These are phyloP conservation scores for Spiraea crenata DNA, from an alignment of 331 rosid genomes.

Conservation along the genomic window DNA sequence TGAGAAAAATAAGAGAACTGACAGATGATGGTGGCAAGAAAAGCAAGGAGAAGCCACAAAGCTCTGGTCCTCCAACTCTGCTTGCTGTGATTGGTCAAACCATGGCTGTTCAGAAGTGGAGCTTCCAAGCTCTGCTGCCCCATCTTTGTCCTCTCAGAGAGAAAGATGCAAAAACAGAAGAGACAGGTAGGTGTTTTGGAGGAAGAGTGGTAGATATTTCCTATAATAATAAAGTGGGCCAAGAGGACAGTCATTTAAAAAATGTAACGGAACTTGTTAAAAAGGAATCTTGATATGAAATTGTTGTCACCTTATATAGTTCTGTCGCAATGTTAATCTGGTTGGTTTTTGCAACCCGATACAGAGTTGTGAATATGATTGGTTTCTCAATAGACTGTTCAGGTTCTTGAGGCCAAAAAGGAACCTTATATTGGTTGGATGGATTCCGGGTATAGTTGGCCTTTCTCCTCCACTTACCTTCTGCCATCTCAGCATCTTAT, in stretches of 20 bases:
- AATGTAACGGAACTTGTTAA: too few species aligned
- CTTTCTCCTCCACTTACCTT: too few species aligned
- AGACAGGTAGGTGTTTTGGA: neutral
- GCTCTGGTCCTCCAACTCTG: conserved; percentile 20
- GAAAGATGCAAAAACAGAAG: neutral
- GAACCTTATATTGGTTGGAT: too few species aligned
- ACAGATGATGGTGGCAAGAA: conserved; percentile 39
- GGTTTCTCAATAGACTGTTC: too few species aligned
- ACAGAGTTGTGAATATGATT: neutral
- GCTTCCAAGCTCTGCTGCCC: conserved; percentile 31
- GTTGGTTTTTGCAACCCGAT: neutral
- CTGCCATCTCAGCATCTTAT: too few species aligned
- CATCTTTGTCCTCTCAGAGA: conserved; percentile 3
- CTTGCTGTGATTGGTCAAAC: neutral
- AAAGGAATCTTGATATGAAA: too few species aligned
- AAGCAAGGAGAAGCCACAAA: conserved; percentile 32
- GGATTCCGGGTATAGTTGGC: too few species aligned
- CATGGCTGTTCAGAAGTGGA: conserved; percentile 43
- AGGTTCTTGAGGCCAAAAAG: too few species aligned
- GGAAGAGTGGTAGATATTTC: conserved; percentile 1
- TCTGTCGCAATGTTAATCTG: neutral
- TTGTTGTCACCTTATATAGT: too few species aligned
- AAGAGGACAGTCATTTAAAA: too few species aligned
- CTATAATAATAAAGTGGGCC: too few species aligned
- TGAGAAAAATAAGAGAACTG: conserved; percentile 10